phyloP scores from a whole-genome alignment of 257 asterid species.

The Solanum medicagineum region DNA sequence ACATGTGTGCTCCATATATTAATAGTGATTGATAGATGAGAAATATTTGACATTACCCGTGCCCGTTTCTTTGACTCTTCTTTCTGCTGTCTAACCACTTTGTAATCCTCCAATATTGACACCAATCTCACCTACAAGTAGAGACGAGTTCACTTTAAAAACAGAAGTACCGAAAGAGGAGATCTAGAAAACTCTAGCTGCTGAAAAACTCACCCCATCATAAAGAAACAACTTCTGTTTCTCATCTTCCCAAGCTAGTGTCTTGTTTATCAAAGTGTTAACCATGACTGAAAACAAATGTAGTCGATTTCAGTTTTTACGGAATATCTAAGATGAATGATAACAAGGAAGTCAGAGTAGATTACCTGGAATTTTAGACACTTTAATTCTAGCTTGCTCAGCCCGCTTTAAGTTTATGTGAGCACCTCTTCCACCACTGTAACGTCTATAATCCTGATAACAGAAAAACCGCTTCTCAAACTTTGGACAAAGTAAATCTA shows the following conservation, averaged over 20 bases:
- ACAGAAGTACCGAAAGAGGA: not conserved
- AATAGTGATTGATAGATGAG: not conserved
- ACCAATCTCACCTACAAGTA: constrained; percentile 63
- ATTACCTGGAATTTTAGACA: constrained; percentile 82
- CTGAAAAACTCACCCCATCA: constrained; percentile 62
- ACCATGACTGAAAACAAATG: constrained; percentile 55
- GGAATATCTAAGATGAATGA: not conserved
- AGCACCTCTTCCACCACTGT: constrained; percentile 86
- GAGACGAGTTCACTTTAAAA: not conserved
- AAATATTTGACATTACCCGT: constrained; percentile 32
- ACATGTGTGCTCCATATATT: not conserved
- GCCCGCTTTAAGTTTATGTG: constrained; percentile 89
- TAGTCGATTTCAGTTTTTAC: not conserved
- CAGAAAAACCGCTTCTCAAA: not conserved
- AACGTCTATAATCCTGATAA: constrained; percentile 66
- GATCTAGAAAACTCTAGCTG: constrained; percentile 1
- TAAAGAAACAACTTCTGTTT: constrained; percentile 65
- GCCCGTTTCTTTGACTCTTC: constrained; percentile 79
- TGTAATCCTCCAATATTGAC: constrained; percentile 82
- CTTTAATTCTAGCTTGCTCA: constrained; percentile 72
- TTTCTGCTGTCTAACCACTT: constrained; percentile 55
- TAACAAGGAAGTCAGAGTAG: not conserved
- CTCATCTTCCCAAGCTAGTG: constrained; percentile 81
- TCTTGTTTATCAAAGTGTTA: constrained; percentile 55
- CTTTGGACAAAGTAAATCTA: not conserved